Percentiles rank a stretch among this genome's conserved stretches.
phyloP scores from a whole-genome alignment of 345 rosid genomes.

The Trapa incisa region DNA sequence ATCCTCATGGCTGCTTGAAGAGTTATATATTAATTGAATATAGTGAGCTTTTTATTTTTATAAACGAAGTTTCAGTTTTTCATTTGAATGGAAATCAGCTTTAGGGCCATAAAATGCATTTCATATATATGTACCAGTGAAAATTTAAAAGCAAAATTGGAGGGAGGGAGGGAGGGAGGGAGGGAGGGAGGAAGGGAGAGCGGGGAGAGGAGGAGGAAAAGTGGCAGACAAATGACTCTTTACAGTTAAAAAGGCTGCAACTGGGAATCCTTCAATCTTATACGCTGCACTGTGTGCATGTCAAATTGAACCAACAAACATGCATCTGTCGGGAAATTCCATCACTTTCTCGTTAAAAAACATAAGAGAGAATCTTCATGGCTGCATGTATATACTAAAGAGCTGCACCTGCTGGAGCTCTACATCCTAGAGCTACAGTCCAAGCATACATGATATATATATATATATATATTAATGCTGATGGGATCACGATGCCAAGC shows the following conservation, averaged over 20 bases:
- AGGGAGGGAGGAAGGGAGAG: slow-evolving; percentile 7
- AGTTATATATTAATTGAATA: too few species aligned
- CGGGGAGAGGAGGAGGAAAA: slow-evolving; percentile 1
- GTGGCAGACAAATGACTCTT: slow-evolving; percentile 17
- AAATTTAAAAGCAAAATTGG: too few species aligned
- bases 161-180: not conserved
- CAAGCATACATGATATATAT: not conserved
- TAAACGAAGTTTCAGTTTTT: too few species aligned
- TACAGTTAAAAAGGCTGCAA: slow-evolving; percentile 12
- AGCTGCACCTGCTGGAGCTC: not conserved
- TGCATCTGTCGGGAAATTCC: not conserved
- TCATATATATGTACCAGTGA: too few species aligned
- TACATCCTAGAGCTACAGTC: not conserved
- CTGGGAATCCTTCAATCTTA: not conserved
- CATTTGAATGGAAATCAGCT: too few species aligned
- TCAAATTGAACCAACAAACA: not conserved
- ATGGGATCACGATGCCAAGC: not conserved
- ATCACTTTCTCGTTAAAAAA: slow-evolving; percentile 1
- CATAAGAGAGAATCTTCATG: slow-evolving; percentile 1
- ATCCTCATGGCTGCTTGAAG: too few species aligned
- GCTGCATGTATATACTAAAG: not conserved
- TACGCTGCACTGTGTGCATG: not conserved
- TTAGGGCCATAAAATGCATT: too few species aligned
- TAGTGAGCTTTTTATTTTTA: too few species aligned
- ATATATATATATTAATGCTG: not conserved